Base-by-base conservation (phyloP, 805 yeast species). In the Nakazawaea ernobii region DNA sequence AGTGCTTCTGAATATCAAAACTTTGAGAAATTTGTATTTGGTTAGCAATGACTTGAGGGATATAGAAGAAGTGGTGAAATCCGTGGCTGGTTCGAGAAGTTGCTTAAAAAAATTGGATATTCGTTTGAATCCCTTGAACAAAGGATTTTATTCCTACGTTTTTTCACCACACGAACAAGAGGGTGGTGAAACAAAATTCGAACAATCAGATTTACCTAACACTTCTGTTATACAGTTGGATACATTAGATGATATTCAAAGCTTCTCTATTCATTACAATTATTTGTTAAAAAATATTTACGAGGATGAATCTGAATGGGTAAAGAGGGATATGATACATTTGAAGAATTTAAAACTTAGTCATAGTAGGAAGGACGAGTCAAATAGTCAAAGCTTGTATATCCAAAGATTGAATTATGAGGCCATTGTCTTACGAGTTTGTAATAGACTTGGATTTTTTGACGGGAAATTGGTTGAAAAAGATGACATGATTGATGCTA, bases 131-230 rank as follows among this genome's bases (percentile, higher is more conserved):
- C 74, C 79, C 13, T 50, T 75, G 27, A 76, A 71, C 37, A 59
- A 64, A 38, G 71, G 68, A 9, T 63, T 73, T 42, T 77, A 78
- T 55, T 80, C 84, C 0, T 76, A 69, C 53, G 78, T 78, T 1
- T 77, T 78, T 58, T 72, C 70, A 51, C 74, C 75, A 4, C 66
- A 67, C 8, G 79, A 70, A 43, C 32, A 14, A 17, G 51, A 43
- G 10, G 13, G 28, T 14, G 8, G 27, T 8, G 13, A n/a, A 24
- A 43, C 39, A 11, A 42, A 36, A 11, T 30, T 44, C 45, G 5
- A 28, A 7, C 45, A 26, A 42, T 33, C 33, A 24, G 13, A 30
- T 11, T 14, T 33, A 7, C 28, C 11, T 13, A 37, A 24, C 6
- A n/a, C 32, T 4, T 40, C 50, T 8, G 35, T 30, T 62, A 26